phyloP scores from a whole-genome alignment of 2,329 filamentous ascomycete genomes.

The Neocatenulostroma microsporum region DNA sequence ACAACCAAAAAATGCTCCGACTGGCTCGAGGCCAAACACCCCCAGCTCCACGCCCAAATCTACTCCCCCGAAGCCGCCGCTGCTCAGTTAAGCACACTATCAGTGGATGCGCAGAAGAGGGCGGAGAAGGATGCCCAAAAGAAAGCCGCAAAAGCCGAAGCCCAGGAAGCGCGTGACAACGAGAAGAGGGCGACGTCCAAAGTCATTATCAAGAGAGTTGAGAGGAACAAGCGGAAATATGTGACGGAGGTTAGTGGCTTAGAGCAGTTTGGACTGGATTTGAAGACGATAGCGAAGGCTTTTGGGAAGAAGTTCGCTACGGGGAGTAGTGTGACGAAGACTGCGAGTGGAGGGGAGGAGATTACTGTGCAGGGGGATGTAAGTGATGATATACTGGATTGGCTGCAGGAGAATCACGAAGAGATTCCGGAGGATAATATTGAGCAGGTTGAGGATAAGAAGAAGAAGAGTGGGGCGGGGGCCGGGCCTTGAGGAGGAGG shows the following conservation, averaged over 20 bases:
- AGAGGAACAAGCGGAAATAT: conserved; percentile 96
- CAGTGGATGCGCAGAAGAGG: conserved; percentile 84
- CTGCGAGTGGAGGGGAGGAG: conserved; percentile 68
- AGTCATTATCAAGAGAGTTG: conserved; percentile 89
- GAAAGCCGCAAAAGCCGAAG: conserved; percentile 90
- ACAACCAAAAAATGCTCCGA: conserved; percentile 96
- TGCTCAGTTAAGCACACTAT: conserved; percentile 76
- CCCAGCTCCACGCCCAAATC: conserved; percentile 65
- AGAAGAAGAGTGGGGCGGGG: conserved; percentile 57
- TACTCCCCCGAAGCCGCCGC: conserved; percentile 72
- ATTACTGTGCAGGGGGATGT: conserved; percentile 98
- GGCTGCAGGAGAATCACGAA: conserved; percentile 79
- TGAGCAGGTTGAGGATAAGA: conserved; percentile 91
- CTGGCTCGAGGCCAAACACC: conserved; percentile 74
- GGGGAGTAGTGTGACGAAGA: conserved; percentile 84
- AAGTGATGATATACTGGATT: conserved; percentile 89
- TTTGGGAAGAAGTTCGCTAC: conserved; percentile 85
- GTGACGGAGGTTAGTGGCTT: conserved; percentile 88
- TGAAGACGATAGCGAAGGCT: conserved; percentile 66
- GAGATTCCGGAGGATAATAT: conserved; percentile 92
- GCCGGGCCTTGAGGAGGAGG: too few species aligned
- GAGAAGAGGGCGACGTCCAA: conserved; percentile 76
- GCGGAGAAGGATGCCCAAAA: conserved; percentile 94
- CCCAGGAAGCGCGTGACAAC: conserved; percentile 72
- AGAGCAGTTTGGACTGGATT: conserved; percentile 80